Percentiles rank a stretch among this genome's conserved stretches.
phyloP scores from a whole-genome alignment of 148 eudicot genomes.

The Rhododendron molle region DNA sequence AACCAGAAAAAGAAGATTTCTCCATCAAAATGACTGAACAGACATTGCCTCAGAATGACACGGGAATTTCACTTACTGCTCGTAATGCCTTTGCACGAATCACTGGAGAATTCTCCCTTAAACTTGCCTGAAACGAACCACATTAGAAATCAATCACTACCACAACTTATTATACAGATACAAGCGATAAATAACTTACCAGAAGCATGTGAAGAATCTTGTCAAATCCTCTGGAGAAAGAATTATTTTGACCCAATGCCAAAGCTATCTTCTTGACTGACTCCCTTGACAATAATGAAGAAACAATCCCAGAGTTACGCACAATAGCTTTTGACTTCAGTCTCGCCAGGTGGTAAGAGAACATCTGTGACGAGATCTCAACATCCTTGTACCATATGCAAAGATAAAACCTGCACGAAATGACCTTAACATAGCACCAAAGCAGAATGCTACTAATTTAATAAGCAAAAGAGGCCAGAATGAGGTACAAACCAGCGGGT shows the following conservation, averaged over 20 bases:
- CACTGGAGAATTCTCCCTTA: conserved; percentile 89
- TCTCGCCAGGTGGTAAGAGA: conserved; percentile 60
- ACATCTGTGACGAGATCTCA: conserved; percentile 48
- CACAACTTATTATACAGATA: not conserved
- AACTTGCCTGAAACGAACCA: conserved; percentile 60
- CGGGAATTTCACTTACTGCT: conserved; percentile 57
- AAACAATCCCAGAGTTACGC: conserved; percentile 58
- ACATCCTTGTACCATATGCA: conserved; percentile 97
- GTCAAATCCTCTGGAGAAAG: conserved; percentile 96
- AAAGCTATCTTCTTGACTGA: conserved; percentile 65
- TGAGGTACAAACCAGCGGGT: conserved; percentile 64
- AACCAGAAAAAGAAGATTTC: not conserved
- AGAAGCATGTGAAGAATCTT: conserved; percentile 88
- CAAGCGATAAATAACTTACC: conserved; percentile 41
- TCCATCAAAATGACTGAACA: not conserved
- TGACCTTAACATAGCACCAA: not conserved
- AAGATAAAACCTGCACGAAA: conserved; percentile 75
- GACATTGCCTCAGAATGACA: not conserved
- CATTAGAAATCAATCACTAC: conserved; percentile 3
- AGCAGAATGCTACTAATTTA: not conserved
- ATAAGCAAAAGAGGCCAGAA: conserved; percentile 1
- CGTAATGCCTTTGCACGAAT: conserved; percentile 95
- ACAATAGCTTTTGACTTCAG: conserved; percentile 66
- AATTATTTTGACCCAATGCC: conserved; percentile 73
- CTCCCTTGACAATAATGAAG: conserved; percentile 64